These are phyloP conservation scores for Tuber microsphaerosporum DNA, from an alignment of 495 filamentous ascomycete genomes.

Conservation along the genomic window DNA sequence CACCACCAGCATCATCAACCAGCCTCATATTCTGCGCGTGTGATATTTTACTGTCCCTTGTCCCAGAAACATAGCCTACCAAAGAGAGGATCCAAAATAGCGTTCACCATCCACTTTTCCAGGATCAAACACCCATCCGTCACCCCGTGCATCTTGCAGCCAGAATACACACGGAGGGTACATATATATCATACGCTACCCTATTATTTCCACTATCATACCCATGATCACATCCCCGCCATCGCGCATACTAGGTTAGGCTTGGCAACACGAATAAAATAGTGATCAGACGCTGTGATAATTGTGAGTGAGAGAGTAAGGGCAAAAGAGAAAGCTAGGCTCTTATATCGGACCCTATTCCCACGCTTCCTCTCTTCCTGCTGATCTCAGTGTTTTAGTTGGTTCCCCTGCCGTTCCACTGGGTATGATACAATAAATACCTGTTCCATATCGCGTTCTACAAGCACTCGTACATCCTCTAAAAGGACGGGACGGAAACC, in stretches of 20 bases:
- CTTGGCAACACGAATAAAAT: background rate
- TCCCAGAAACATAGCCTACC: background rate
- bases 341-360: background rate
- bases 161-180: background rate
- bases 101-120: background rate
- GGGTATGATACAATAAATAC: background rate
- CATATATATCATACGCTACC: background rate
- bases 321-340: constrained; percentile 1
- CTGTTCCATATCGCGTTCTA: background rate
- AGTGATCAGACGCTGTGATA: background rate
- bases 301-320: background rate
- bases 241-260: background rate
- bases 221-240: background rate
- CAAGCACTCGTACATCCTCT: no score
- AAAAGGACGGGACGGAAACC: constrained; percentile 39
- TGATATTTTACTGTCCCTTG: background rate
- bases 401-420: background rate
- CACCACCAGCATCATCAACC: background rate
- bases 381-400: background rate
- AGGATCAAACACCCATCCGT: background rate
- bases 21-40: background rate
- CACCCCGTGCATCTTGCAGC: background rate
- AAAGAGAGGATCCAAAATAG: background rate
- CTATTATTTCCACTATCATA: background rate
- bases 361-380: background rate